A percentile compares a stretch with the other conserved stretches of the same genome.
These are phyloP conservation scores for Fonsecaea pugnacius DNA, from an alignment of 2,329 filamentous ascomycete genomes.

Conservation along the genomic window DNA sequence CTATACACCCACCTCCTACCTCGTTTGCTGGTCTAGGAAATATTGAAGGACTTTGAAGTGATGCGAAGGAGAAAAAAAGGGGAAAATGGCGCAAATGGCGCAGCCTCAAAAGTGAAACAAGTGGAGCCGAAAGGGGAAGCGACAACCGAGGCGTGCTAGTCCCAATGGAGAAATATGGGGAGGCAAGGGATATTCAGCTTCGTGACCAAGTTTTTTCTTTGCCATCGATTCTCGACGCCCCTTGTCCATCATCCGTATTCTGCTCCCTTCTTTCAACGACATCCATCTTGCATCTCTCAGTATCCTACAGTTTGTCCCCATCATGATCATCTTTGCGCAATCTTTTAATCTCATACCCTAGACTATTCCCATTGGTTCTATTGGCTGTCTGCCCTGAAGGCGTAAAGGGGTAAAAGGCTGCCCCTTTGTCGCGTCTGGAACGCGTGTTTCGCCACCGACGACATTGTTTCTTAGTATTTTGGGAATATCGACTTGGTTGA, in stretches of 20 bases:
- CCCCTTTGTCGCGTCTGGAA: conserved; percentile 33
- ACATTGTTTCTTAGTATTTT: conserved; percentile 13
- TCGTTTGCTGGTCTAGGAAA: not conserved
- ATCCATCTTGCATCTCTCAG: not conserved
- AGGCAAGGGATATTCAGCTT: conserved; percentile 8
- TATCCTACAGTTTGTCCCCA: not conserved
- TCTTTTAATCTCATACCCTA: conserved; percentile 8
- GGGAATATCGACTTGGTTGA: conserved; percentile 7
- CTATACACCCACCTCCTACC: not conserved
- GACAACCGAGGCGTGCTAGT: conserved; percentile 17
- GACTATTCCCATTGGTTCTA: conserved; percentile 6
- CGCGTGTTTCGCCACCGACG: conserved; percentile 24
- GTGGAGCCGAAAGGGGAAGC: conserved; percentile 18
- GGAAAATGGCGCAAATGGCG: not conserved
- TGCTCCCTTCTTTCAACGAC: conserved; percentile 16
- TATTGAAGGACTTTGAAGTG: not conserved
- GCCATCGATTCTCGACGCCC: not conserved
- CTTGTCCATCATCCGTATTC: not conserved
- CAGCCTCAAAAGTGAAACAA: conserved; percentile 13
- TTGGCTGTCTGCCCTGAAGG: not conserved
- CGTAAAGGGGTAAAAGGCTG: not conserved
- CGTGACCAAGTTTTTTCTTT: conserved; percentile 1
- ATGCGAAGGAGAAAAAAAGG: not conserved
- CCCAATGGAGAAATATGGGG: conserved; percentile 14
- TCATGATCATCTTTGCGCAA: conserved; percentile 8